A percentile compares a stretch with the other conserved stretches of the same genome.
These are phyloP conservation scores for Phytophthora hybrid DNA, from an alignment of 352 stramenopile species.

Conservation along the genomic window DNA sequence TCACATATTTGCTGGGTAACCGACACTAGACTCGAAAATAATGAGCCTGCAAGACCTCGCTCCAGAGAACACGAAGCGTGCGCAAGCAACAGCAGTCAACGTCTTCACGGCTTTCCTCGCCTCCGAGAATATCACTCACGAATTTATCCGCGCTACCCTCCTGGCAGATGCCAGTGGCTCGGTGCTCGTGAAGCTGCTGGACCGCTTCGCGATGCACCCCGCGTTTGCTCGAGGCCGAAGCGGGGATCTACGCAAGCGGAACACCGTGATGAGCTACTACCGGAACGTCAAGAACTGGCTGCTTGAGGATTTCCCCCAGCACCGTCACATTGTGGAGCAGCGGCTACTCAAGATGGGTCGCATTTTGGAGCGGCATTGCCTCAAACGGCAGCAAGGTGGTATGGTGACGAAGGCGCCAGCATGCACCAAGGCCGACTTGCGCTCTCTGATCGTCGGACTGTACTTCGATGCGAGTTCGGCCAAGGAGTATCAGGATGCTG, in stretches of 20 bases:
- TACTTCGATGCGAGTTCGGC: not conserved
- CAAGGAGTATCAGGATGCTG: conserved; percentile 30
- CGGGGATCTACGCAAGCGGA: not conserved
- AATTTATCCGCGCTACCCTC: not conserved
- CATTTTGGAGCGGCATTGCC: conserved; percentile 11
- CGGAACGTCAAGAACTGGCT: not conserved
- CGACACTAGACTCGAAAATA: not conserved
- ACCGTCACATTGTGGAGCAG: not conserved
- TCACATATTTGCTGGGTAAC: not conserved
- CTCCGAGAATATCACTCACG: not conserved
- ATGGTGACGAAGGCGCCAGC: conserved; percentile 17
- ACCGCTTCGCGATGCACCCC: not conserved
- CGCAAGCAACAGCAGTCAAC: not conserved
- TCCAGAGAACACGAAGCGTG: not conserved
- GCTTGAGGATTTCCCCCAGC: not conserved
- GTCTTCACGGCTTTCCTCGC: not conserved
- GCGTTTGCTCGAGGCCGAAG: not conserved
- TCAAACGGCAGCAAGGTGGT: conserved; percentile 7
- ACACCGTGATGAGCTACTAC: not conserved
- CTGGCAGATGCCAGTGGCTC: not conserved
- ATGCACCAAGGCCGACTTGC: conserved; percentile 24
- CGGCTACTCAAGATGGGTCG: conserved; percentile 17
- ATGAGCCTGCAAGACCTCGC: not conserved
- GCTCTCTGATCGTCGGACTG: conserved; percentile 5
- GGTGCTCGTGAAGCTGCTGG: not conserved